Evolutionary conservation across 768 basidiomycete genomes (phyloP).

Genomic region (Lenzites betulinus): DNA sequence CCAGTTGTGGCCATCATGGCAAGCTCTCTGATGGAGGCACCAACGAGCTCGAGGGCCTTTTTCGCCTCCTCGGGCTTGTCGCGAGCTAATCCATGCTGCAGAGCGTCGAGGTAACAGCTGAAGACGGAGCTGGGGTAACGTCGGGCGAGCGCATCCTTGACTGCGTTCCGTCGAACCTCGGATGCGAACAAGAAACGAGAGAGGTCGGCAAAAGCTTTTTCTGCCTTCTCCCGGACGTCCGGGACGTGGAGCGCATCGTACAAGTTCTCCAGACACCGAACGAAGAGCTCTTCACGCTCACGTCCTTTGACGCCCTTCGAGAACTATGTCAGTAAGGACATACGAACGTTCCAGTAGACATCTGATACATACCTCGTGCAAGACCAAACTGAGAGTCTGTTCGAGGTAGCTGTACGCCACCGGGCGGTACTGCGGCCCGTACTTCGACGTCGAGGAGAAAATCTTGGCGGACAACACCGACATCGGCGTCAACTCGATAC

Average conservation of each 20-base stretch:
- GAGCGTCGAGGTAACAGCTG: conserved; percentile 74
- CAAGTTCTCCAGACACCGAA: conserved; percentile 69
- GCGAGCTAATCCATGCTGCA: conserved; percentile 75
- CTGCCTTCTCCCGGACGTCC: conserved; percentile 70
- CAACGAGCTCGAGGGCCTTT: conserved; percentile 61
- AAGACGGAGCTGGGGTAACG: conserved; percentile 60
- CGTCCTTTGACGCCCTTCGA: conserved; percentile 67
- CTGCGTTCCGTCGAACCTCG: conserved; percentile 66
- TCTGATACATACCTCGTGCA: conserved; percentile 65
- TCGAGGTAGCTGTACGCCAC: conserved; percentile 74
- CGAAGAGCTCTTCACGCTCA: conserved; percentile 75
- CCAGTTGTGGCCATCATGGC: conserved; percentile 53
- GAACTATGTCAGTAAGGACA: not conserved
- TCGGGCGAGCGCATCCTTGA: conserved; percentile 53
- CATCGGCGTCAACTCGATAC: conserved; percentile 67
- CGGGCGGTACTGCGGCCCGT: conserved; percentile 43
- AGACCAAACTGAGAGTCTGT: conserved; percentile 63
- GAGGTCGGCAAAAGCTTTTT: conserved; percentile 67
- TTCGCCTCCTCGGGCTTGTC: conserved; percentile 61
- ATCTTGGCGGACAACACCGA: conserved; percentile 64
- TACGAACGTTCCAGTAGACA: too few relatives aligned
- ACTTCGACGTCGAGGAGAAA: conserved; percentile 41
- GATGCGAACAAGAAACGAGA: conserved; percentile 70
- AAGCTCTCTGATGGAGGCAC: conserved; percentile 66
- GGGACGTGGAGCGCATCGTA: conserved; percentile 74